Base-by-base conservation (phyloP, 2,329 filamentous ascomycete species). In the Aspergillus novofumigatus region DNA sequence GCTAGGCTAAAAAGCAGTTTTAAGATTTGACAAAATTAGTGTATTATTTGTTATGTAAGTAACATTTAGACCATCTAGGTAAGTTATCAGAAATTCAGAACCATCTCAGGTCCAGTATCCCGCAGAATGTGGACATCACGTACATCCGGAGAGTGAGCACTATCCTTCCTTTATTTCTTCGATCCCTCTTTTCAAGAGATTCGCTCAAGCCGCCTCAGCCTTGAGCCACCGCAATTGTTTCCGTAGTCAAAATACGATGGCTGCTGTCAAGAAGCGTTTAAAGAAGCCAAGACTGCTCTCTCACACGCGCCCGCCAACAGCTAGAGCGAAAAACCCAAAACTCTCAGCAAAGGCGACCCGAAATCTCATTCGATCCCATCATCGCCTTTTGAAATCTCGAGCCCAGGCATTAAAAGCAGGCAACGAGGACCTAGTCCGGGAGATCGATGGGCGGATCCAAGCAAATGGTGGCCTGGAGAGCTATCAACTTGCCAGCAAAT, bases 401-500 rank as follows among this genome's bases (percentile, higher is more conserved):
- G 78, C 79, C 9, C 75, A 77, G 60, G 85, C 85, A 7, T 52
- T 79, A 26, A 71, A 77, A 52, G 80, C 80, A 1, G 65, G 78
- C 9, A 75, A 80, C 58, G 68, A 73, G 28, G 66, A 67, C 20
- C 67, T 73, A 29, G 77, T 78, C 23, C 65, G 69, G 32, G 67
- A 73, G 17, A 69, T 87, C 14, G 72, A 80, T 55, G 67, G 69
- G 20, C 73, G 82, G 53, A 83, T 87, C 55, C 74, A 80, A 23
- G 73, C 75, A n/a, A 78, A 81, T 52, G 85, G 85, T 7, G 85
- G 85, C 0, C 70, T 88, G 53, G 74, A 82, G 61, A 77, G 75
- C 25, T 88, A 88, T 62, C 85, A 88, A 68, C 76, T 80, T 49
- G 85, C 85, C 49, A 86, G 84, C 72, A 84, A 83, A 59, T 79